Evolutionary conservation across 805 yeast genomes (phyloP).

Genomic region (Candida corydali): DNA sequence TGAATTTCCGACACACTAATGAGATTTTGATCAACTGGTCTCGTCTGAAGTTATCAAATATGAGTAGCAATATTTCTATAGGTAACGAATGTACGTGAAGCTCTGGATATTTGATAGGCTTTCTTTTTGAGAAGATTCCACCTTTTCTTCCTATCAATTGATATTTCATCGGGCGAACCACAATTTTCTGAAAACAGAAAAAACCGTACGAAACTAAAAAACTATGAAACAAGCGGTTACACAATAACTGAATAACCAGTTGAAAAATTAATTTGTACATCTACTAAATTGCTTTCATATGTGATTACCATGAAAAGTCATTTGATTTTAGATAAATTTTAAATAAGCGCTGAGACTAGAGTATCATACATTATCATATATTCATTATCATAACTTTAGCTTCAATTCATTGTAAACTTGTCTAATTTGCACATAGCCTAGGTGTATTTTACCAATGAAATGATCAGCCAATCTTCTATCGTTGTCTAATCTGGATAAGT

Average conservation of each 20-base stretch:
- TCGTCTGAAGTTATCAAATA: constrained; percentile 26
- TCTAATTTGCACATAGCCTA: constrained; percentile 78
- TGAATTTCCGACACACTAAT: constrained; percentile 33
- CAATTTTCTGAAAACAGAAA: background rate
- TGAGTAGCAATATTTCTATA: constrained; percentile 35
- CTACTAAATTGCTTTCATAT: no score
- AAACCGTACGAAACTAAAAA: no score
- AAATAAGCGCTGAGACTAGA: no score
- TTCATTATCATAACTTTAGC: no score
- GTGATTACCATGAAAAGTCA: no score
- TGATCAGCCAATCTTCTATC: constrained; percentile 89
- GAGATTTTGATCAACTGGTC: constrained; percentile 21
- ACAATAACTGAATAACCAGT: no score
- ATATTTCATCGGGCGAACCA: constrained; percentile 29
- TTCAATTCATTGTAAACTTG: constrained; percentile 42
- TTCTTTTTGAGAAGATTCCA: constrained; percentile 10
- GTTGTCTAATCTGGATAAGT: constrained; percentile 76
- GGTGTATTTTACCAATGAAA: constrained; percentile 81
- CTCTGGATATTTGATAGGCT: constrained; percentile 19
- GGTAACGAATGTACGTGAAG: constrained; percentile 39
- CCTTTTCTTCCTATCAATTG: constrained; percentile 39
- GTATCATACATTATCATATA: no score
- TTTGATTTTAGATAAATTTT: no score
- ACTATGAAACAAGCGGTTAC: no score
- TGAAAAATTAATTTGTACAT: no score